Base-by-base conservation (phyloP, 1,284 basidiomycete genomes). In the Crucibulum parvulum region DNA sequence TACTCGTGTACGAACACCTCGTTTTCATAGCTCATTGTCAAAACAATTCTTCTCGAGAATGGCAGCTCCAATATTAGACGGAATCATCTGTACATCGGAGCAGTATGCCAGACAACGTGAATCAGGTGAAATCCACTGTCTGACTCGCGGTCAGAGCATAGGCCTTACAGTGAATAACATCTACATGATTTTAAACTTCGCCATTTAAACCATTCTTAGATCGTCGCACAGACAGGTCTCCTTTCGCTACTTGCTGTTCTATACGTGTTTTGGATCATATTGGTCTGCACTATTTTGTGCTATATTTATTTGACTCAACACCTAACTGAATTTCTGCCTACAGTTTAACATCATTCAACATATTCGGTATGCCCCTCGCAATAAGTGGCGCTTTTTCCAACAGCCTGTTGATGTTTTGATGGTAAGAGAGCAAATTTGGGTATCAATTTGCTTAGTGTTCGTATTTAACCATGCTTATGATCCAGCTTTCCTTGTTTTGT, bases 341-440 rank as follows among this genome's bases (percentile, higher is more conserved):
- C 52, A 75, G 72, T 67, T 71, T 38, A 74, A 75, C 63, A 59
- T 70, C 16, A 55, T 68, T 34, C 69, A 68, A 37, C 69, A 72
- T 55, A 41, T 67, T 37, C 69, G 62, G 7, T 35, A 69, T 66
- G 64, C 68, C 13, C 16, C 36, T 43, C 45, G 45, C 16, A 60
- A 54, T 38, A 66, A 67, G 51, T 66, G 69, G 60, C 62, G 55
- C 24, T 59, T 77, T n/a, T 69, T 80, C 31, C 70, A 72, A 58
- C 65, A 72, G 47, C 76, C 78, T 6, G 73, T 75, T 58, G 77
- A 80, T 63, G 63, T 77, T 11, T 71, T 77, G 51, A 72, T 79
- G 65, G 78, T 76, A 54, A 47, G 63, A 55, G 24, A 24, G 24
- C 24, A 24, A 24, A 24, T n/a, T 31, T 50, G 13, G 31, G 31